phyloP scores from a whole-genome alignment of 805 yeast genomes.

The Komagataella kurtzmanii region DNA sequence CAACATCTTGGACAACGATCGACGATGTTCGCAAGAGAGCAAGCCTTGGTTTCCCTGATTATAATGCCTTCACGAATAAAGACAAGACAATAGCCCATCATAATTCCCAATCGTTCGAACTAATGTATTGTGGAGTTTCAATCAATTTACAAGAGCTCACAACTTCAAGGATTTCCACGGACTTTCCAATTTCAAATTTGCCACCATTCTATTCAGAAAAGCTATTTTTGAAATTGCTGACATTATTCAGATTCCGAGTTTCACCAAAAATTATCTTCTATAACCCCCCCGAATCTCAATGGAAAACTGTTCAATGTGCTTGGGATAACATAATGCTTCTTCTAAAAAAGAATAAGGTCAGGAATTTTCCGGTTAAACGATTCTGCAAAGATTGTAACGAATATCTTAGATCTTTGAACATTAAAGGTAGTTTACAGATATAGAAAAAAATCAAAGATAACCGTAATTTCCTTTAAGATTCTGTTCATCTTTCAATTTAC shows the following conservation, averaged over 20 bases:
- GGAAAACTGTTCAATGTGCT: not conserved
- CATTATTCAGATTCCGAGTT: not conserved
- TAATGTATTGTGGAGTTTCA: not conserved
- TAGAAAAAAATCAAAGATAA: slow-evolving; percentile 9
- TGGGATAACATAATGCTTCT: not conserved
- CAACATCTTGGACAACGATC: slow-evolving; percentile 25
- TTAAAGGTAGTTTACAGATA: not conserved
- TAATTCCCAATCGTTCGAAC: not conserved
- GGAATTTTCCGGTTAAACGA: not conserved
- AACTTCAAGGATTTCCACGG: not conserved
- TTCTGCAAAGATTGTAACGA: not conserved
- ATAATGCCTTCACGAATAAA: slow-evolving; percentile 24
- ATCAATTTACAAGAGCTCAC: not conserved
- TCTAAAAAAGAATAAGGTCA: slow-evolving; percentile 7
- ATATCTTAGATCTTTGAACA: not conserved
- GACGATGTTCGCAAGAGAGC: slow-evolving; percentile 15
- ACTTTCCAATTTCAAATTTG: not conserved
- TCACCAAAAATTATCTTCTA: not conserved
- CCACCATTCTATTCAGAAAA: not conserved
- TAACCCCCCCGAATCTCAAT: not conserved
- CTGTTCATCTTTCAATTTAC: slow-evolving; percentile 57
- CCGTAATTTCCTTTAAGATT: slow-evolving; percentile 33
- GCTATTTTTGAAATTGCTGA: not conserved
- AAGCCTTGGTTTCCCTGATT: slow-evolving; percentile 24
- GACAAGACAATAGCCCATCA: slow-evolving; percentile 20